phyloP scores from a whole-genome alignment of 176 grass and related monocot species.

The Oropetium thomaeum region DNA sequence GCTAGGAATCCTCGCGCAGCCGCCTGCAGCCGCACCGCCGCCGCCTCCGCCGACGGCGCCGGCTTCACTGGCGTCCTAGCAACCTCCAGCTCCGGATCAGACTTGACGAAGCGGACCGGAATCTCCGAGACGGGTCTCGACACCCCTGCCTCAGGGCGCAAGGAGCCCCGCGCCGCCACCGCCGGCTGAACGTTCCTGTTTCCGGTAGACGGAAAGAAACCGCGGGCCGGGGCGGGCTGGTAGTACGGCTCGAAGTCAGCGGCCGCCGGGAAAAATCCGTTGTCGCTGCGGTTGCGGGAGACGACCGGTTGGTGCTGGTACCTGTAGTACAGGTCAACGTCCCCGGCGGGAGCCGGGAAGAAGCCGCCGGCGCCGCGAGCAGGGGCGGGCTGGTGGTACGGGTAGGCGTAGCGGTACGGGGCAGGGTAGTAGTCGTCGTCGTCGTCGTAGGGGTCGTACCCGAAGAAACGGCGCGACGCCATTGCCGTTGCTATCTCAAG shows the following conservation, averaged over 20 bases:
- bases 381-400: background rate
- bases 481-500: background rate
- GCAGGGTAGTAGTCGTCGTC: conserved; percentile 38
- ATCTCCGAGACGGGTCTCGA: conserved; percentile 20
- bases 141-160: background rate
- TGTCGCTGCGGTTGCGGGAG: background rate
- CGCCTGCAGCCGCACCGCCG: conserved; percentile 47
- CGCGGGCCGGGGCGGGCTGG: background rate
- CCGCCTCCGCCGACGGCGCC: background rate
- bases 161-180: background rate
- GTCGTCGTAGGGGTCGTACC: conserved; percentile 32
- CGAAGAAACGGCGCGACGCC: conserved; percentile 31
- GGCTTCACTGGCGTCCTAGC: background rate
- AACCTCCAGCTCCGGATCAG: background rate
- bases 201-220: background rate
- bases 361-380: background rate
- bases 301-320: background rate
- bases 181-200: background rate
- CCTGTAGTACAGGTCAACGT: background rate
- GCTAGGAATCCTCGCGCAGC: conserved; percentile 50
- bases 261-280: background rate
- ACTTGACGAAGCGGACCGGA: conserved; percentile 19
- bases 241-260: background rate
- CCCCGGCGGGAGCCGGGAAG: background rate
- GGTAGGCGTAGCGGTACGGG: background rate